Base-by-base conservation (phyloP, 768 basidiomycete species). In the Lanmaoa rubissima region DNA sequence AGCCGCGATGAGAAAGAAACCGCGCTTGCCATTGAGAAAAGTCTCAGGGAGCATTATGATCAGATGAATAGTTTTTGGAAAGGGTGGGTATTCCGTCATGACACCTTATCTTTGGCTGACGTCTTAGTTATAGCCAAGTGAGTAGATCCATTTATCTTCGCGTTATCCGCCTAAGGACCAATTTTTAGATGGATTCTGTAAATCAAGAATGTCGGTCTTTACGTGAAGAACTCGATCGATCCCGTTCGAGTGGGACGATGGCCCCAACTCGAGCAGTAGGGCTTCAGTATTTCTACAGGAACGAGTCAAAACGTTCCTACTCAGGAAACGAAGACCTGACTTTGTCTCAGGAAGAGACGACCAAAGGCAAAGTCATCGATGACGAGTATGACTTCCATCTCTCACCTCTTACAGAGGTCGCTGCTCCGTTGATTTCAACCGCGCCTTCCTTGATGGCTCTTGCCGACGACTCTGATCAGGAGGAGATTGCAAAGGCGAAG, bases 1-100 rank as follows among this genome's bases (percentile, higher is more conserved):
- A 76, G 76, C 28, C 73, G 73, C 26, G 77, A 78, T 46, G 86
- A 85, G 65, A 78, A 74, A 60, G 79, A 85, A 24, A 75, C 76
- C 3, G 78, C 83, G 9, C 67, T 80, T 42, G 75, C 73, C 11
- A 75, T 81, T 36, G 83, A 86, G 74, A 77, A 68, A 53, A 80
- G 72, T 61, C 73, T 88, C 59, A 76, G 81, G 58, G 79, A 82
- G 32, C 82, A 82, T 61, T 79, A 78, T 50, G 73, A 74, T 48
- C 70, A 76, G 39, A 75, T 82, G 58, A 77, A 79, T 34, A 70
- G 65, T 28, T 78, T 71, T 54, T 75, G 75, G 73, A 74, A 68
- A 57, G 61, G 66, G 70, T 77, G 55, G 57, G 76, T 64, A 51
- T 51, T 54, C 35, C 36, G 32, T 62, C 54, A 41, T 8, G 36